phyloP scores from a whole-genome alignment of 2,329 filamentous ascomycete species.

The Penicillium capsulatum region DNA sequence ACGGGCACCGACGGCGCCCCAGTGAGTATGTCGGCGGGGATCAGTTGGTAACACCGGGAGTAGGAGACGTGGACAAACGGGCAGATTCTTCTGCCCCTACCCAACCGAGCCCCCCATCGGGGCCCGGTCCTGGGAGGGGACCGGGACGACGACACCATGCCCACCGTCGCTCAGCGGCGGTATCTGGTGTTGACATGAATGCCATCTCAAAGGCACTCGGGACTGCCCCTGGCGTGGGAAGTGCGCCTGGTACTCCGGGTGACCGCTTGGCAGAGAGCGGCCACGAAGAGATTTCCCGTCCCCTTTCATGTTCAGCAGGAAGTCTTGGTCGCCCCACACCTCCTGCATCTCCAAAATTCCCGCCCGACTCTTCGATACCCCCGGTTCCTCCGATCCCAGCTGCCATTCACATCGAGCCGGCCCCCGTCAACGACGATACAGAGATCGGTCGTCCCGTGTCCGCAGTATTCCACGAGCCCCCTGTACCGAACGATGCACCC shows the following conservation, averaged over 20 bases:
- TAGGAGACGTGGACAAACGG: constrained; percentile 53
- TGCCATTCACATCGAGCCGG: constrained; percentile 13
- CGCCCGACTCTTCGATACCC: constrained; percentile 10
- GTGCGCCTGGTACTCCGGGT: constrained; percentile 53
- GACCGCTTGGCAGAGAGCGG: constrained; percentile 31
- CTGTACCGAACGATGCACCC: constrained; percentile 68
- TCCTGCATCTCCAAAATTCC: constrained; percentile 32
- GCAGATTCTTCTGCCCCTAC: constrained; percentile 21
- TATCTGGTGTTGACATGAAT: constrained; percentile 76
- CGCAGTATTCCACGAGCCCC: constrained; percentile 76
- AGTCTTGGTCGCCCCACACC: constrained; percentile 29
- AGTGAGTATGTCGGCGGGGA: constrained; percentile 81
- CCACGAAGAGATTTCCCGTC: constrained; percentile 29
- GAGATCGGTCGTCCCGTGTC: constrained; percentile 76
- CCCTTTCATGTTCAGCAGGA: constrained; percentile 34
- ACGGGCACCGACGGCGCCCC: constrained; percentile 67
- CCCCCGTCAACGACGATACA: constrained; percentile 13
- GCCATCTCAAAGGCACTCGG: constrained; percentile 47
- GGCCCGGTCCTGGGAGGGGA: constrained; percentile 40
- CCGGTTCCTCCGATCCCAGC: constrained; percentile 17
- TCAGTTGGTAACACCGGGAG: constrained; percentile 52
- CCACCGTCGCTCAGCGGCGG: constrained; percentile 74
- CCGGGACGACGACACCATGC: constrained; percentile 65
- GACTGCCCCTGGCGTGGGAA: constrained; percentile 51
- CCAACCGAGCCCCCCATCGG: constrained; percentile 32